Conservation (phyloP, 352 stramenopile species). For the Aphanomyces euteiches region DNA sequence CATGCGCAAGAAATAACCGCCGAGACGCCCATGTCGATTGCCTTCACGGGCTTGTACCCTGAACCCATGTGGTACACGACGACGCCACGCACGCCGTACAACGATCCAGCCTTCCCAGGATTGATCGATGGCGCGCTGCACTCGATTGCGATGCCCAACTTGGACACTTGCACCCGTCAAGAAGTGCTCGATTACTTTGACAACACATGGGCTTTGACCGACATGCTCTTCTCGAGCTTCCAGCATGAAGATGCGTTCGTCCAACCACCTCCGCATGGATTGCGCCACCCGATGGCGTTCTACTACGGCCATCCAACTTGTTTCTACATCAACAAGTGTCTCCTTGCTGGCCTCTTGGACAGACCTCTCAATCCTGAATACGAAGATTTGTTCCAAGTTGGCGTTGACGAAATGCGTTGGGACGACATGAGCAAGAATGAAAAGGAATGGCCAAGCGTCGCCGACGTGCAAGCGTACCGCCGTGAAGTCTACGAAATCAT, state of each 20-base stretch:
- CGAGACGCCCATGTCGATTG: neutral
- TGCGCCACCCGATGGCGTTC: slow-evolving; percentile 96
- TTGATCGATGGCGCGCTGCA: slow-evolving; percentile 44
- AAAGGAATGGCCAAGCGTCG: slow-evolving; percentile 89
- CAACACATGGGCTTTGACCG: slow-evolving; percentile 93
- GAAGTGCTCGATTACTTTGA: slow-evolving; percentile 93
- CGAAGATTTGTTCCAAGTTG: slow-evolving; percentile 95
- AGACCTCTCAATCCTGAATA: slow-evolving; percentile 91
- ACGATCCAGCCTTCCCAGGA: slow-evolving; percentile 57
- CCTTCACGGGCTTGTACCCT: slow-evolving; percentile 27
- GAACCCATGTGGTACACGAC: slow-evolving; percentile 76
- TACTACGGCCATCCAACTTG: slow-evolving; percentile 97
- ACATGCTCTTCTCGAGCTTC: slow-evolving; percentile 90
- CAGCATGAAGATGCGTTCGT: slow-evolving; percentile 89
- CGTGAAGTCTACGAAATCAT: slow-evolving; percentile 88
- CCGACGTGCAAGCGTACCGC: slow-evolving; percentile 90
- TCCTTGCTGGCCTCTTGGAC: slow-evolving; percentile 85
- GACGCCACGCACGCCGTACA: slow-evolving; percentile 52
- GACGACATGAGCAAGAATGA: slow-evolving; percentile 98
- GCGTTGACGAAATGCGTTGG: slow-evolving; percentile 98
- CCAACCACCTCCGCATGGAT: slow-evolving; percentile 86
- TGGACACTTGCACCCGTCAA: slow-evolving; percentile 74
- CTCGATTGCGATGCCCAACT: slow-evolving; percentile 79
- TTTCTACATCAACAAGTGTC: slow-evolving; percentile 97
- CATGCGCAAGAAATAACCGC: neutral